phyloP scores from a whole-genome alignment of 1,284 basidiomycete genomes.

The Malassezia psittaci region DNA sequence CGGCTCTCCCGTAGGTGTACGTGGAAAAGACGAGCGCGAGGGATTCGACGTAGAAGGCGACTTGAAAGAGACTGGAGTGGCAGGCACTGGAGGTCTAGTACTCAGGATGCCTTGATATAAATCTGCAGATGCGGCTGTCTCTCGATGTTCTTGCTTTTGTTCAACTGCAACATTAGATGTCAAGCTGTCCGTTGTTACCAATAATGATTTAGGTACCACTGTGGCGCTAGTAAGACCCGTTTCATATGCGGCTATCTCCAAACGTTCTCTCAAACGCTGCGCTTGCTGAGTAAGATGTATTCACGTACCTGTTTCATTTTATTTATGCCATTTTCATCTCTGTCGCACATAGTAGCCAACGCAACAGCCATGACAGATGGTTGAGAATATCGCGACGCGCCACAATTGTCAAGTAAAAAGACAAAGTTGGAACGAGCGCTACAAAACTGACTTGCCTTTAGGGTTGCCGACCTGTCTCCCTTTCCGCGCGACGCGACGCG shows the following conservation, averaged over 20 bases:
- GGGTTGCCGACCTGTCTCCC: no score
- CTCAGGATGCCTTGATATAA: slow-evolving; percentile 10
- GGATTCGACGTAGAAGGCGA: background rate
- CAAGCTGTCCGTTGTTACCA: no score
- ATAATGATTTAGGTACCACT: no score
- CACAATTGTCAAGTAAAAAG: no score
- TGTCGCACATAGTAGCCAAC: background rate
- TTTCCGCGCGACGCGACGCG: no score
- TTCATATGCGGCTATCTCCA: slow-evolving; percentile 5
- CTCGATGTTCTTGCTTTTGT: no score
- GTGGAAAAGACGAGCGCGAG: background rate
- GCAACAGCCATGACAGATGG: background rate
- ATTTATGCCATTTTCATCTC: background rate
- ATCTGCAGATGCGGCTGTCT: background rate
- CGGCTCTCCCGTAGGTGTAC: background rate
- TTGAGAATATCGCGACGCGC: background rate
- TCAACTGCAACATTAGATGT: no score
- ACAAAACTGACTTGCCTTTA: no score
- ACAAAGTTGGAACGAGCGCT: no score
- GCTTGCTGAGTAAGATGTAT: slow-evolving; percentile 2
- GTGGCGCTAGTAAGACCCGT: slow-evolving; percentile 2
- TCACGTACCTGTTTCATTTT: background rate
- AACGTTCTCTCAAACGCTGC: slow-evolving; percentile 2
- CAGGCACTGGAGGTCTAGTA: no score
- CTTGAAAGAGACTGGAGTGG: background rate